Percentiles rank a stretch among this genome's conserved stretches.
phyloP scores from a whole-genome alignment of 139 green algal genomes.

The Picochlorum sp. region DNA sequence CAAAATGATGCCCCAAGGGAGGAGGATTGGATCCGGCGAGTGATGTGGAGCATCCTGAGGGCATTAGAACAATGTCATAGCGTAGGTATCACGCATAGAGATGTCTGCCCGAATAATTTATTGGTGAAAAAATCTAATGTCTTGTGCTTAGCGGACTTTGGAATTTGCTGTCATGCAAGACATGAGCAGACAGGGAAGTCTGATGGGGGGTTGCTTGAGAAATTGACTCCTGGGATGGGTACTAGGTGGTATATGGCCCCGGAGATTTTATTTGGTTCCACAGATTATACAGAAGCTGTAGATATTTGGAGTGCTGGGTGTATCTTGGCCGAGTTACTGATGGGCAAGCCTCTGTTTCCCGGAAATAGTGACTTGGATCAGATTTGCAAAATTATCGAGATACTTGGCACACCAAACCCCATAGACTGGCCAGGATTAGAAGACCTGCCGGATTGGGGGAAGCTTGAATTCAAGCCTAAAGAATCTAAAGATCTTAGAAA shows the following conservation, averaged over 20 bases:
- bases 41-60: slow-evolving; percentile 5
- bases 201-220: not conserved
- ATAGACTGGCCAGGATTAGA: slow-evolving; percentile 42
- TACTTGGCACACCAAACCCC: slow-evolving; percentile 39
- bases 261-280: slow-evolving; percentile 80
- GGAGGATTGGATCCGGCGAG: not conserved
- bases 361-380: slow-evolving; percentile 85
- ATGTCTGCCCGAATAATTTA: slow-evolving; percentile 90
- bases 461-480: slow-evolving; percentile 23
- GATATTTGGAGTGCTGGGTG: slow-evolving; percentile 85
- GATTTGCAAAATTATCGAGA: slow-evolving; percentile 67
- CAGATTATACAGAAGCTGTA: slow-evolving; percentile 63
- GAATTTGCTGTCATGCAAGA: slow-evolving; percentile 71
- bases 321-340: slow-evolving; percentile 79
- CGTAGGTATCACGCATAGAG: slow-evolving; percentile 46
- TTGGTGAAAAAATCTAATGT: slow-evolving; percentile 53
- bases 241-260: slow-evolving; percentile 89
- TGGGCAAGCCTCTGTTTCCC: slow-evolving; percentile 77
- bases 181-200: slow-evolving; percentile 5
- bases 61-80: slow-evolving; percentile 12
- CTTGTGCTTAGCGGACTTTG: slow-evolving; percentile 92
- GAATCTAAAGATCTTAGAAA: not conserved
- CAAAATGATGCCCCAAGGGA: too few species aligned
- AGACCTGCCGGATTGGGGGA: slow-evolving; percentile 58
- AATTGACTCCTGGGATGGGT: slow-evolving; percentile 83